These are phyloP conservation scores for Cyberlindnera bimundalis DNA, from an alignment of 805 yeast genomes.

Conservation along the genomic window DNA sequence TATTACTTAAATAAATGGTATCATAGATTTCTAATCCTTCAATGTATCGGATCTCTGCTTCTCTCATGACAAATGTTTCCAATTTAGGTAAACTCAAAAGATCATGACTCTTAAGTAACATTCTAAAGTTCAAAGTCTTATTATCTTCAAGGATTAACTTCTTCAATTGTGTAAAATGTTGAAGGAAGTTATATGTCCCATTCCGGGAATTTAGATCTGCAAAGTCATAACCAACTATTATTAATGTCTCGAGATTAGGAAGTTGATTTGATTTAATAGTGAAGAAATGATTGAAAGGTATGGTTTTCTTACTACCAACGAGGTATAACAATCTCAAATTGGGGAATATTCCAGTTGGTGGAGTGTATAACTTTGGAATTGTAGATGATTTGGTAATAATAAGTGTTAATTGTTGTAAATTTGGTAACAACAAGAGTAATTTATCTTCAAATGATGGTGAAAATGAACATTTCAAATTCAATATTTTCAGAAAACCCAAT, in stretches of 20 bases:
- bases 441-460: constrained; percentile 20
- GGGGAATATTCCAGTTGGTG: constrained; percentile 3
- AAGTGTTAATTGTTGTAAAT: constrained; percentile 17
- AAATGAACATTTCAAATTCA: constrained; percentile 20
- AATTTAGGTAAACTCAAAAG: constrained; percentile 12
- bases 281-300: constrained; percentile 23
- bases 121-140: constrained; percentile 17
- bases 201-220: constrained; percentile 13
- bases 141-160: constrained; percentile 24
- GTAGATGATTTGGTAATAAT: constrained; percentile 8
- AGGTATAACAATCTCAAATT: constrained; percentile 17
- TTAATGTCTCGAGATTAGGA: constrained; percentile 18
- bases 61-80: constrained; percentile 20
- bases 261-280: constrained; percentile 5
- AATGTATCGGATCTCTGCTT: constrained; percentile 16
- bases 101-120: constrained; percentile 20
- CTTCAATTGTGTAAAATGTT: constrained; percentile 18
- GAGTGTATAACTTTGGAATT: constrained; percentile 5
- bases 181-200: constrained; percentile 24
- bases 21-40: constrained; percentile 19
- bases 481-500: too few relatives aligned
- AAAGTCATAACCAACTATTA: constrained; percentile 25
- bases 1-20: constrained; percentile 10
- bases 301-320: constrained; percentile 19
- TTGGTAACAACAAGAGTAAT: constrained; percentile 15